These are phyloP conservation scores for Schizonepeta tenuifolia DNA, from an alignment of 257 asterid species.

Conservation along the genomic window DNA sequence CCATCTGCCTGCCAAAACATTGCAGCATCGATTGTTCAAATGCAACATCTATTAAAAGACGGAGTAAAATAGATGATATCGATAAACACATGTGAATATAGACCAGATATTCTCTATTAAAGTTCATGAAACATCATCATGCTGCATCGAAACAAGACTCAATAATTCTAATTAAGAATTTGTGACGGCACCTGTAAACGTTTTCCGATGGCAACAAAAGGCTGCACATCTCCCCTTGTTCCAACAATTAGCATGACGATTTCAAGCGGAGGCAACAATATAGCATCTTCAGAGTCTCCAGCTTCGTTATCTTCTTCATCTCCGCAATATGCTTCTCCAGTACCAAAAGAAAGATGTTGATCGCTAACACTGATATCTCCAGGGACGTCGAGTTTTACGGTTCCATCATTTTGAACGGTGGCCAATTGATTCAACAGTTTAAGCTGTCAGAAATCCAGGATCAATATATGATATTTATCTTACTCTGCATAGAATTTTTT, in stretches of 20 bases:
- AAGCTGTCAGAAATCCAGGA: constrained; percentile 49
- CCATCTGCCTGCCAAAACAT: constrained; percentile 70
- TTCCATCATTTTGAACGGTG: constrained; percentile 71
- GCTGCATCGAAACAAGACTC: too few relatives aligned
- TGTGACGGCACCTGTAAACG: constrained; percentile 59
- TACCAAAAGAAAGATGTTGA: constrained; percentile 51
- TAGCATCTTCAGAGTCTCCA: constrained; percentile 41
- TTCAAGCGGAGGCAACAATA: constrained; percentile 67
- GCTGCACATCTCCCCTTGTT: constrained; percentile 93
- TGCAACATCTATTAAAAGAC: too few relatives aligned
- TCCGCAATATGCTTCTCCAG: constrained; percentile 44
- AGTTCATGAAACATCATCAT: too few relatives aligned
- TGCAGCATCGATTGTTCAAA: constrained; percentile 25
- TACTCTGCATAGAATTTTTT: constrained; percentile 2
- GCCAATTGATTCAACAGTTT: constrained; percentile 63
- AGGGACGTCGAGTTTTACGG: constrained; percentile 78
- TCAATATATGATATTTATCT: neutral
- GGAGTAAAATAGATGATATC: constrained; percentile 10
- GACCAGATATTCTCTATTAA: too few relatives aligned
- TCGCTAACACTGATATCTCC: constrained; percentile 59
- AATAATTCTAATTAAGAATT: too few relatives aligned
- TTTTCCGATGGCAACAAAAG: constrained; percentile 87
- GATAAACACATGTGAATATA: neutral
- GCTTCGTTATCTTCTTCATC: constrained; percentile 37
- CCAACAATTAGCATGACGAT: constrained; percentile 92